A percentile compares a stretch with the other conserved stretches of the same genome.
These are phyloP conservation scores for Penicillium waksmanii DNA, from an alignment of 495 filamentous ascomycete species.

Conservation along the genomic window DNA sequence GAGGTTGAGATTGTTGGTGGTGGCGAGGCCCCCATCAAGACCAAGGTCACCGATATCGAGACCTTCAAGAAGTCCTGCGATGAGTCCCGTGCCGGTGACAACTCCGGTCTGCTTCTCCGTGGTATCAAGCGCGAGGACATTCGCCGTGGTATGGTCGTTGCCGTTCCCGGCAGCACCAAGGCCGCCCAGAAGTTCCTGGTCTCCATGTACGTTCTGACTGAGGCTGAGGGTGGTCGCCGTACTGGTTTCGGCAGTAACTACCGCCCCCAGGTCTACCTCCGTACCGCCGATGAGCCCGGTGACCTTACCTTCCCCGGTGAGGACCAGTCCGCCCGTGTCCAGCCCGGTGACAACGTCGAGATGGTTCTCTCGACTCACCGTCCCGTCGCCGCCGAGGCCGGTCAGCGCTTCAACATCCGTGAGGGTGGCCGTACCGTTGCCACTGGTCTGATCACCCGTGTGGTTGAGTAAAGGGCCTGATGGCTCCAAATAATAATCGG, in stretches of 20 bases:
- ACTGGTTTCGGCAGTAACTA: conserved; percentile 93
- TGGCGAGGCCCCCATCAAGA: conserved; percentile 75
- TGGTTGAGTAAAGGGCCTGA: conserved; percentile 51
- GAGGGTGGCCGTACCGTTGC: conserved; percentile 94
- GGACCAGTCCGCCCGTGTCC: conserved; percentile 75
- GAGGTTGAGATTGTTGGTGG: conserved; percentile 95
- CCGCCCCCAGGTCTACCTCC: conserved; percentile 91
- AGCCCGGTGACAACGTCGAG: conserved; percentile 98
- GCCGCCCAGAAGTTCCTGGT: conserved; percentile 87
- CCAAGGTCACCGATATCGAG: conserved; percentile 99
- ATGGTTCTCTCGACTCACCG: conserved; percentile 81
- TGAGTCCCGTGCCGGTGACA: conserved; percentile 91
- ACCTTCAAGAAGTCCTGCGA: conserved; percentile 99
- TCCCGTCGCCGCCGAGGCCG: conserved; percentile 83
- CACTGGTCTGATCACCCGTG: conserved; percentile 86
- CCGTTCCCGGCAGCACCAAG: conserved; percentile 74
- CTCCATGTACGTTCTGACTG: conserved; percentile 94
- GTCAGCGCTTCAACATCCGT: conserved; percentile 94
- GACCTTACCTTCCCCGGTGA: conserved; percentile 82
- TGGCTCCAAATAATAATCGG: conserved; percentile 13
- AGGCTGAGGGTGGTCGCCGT: conserved; percentile 96
- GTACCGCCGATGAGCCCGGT: conserved; percentile 90
- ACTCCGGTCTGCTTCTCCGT: conserved; percentile 95
- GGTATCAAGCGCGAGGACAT: conserved; percentile 94
- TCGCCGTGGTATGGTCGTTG: conserved; percentile 89